Evolutionary conservation across 306 rosid species (phyloP), one percentile per base, ranked within the genome.

Genomic region (Phaseolus lunatus): DNA sequence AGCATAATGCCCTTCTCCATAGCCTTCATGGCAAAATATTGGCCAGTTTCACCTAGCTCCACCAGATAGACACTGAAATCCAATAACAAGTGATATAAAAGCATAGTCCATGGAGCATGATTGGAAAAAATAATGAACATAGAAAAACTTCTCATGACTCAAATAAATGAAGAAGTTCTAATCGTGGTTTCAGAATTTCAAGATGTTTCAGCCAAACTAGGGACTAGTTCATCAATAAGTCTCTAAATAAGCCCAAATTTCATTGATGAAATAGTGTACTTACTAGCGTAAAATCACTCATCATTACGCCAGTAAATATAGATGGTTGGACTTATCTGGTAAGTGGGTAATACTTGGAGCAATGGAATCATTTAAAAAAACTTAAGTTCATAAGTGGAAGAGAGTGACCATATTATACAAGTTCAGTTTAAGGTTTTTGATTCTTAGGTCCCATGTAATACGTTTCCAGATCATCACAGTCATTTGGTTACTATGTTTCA

Each of bases 1-100:
- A 92, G 93, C 97, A 95, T 95, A 70, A 87, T 80, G 29, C 82
- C 72, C 82, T 93, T 93, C 59, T 93, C 97, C 98, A 93, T 93
- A 73, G 98, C 97, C 82, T 93, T 93, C 98, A 93, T 93, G 80
- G 98, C 97, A 75, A 91, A 93, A 53, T 69, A 37, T 45, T 82
- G 90, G 68, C 79, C 89, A 63, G 88, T 89, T 84, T 87, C 98
- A 68, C 84, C 58, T 78, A 91, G 72, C 86, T 93, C 95, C 58
- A 93, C 97, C 83, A 91, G 79, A 80, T 91, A 94, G 70, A 93
- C 95, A 72, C 97, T 94, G 89, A 67, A 80, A 37, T 26, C 24
- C 33, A 41, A 41, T 50, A 70, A 52, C 10, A 65, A 57, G 49
- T 80, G 58, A 50, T 59, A 64, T 23, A 54, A 47, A 24, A 45